Base-by-base conservation (phyloP, 768 basidiomycete genomes). In the Lentinula detonsa region DNA sequence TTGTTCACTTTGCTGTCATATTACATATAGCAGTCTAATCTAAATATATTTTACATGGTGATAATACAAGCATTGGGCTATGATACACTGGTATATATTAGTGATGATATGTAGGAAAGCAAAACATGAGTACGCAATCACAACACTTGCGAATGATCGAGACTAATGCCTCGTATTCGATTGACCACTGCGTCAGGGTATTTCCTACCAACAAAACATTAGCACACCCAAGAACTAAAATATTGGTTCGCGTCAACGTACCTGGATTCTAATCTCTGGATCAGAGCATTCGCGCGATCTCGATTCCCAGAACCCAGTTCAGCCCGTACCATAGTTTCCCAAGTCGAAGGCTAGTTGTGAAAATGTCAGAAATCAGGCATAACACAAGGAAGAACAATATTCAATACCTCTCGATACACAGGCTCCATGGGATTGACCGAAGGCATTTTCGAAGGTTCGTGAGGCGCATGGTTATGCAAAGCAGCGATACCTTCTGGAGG, bases 281-380 rank as follows among this genome's bases (percentile, higher is more conserved):
- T 77, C 0, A 98, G 77, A 2, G 78, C 82, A 3, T 84, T 51
- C 0, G 95, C 96, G 10, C 79, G 78, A 50, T 86, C 82, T 11
- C 85, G 83, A 65, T 92, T 83, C 11, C 91, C 91, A 55, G 81
- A 83, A 18, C 86, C 86, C 10, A 98, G 78, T 70, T 99, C 97
- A 1, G 91, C 91, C 13, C 92, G 84, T 64, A 99, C 85, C 95
- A 99, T 98, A 4, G 85, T 86, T 69, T 98, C 97, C 88, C 91
- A 96, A 0, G 93, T 95, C 43, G 91, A 93, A 11, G 93, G 93
- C 87, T 92, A 66, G 2, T 60, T 57, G 57, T 34, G 57, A 50
- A 8, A 45, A 62, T 28, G 40, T 57, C 34, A 64, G 18, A 52
- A 65, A 43, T 16, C 18, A 57, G 51, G 35, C 23, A 42, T 15